Percentiles rank a stretch among this genome's conserved stretches.
phyloP scores from a whole-genome alignment of 192 early-diverging fungal species.

The Linnemannia schmuckeri region DNA sequence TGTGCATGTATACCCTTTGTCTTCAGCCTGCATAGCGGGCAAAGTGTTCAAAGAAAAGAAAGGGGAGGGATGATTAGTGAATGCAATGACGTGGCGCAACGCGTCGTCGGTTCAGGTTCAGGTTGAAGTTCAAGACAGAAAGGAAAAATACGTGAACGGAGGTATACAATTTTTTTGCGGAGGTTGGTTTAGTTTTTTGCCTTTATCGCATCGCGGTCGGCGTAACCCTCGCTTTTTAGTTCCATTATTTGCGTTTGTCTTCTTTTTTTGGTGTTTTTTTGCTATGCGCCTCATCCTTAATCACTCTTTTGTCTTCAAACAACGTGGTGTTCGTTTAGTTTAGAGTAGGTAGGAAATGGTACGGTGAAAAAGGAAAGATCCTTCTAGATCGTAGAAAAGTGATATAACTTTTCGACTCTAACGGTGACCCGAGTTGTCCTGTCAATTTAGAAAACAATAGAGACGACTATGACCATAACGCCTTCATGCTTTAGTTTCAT shows the following conservation, averaged over 20 bases:
- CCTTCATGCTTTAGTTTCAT: background rate
- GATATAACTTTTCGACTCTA: background rate
- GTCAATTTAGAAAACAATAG: background rate
- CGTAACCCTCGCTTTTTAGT: conserved; percentile 4
- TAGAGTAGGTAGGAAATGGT: background rate
- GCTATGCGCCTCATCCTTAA: background rate
- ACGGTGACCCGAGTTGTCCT: background rate
- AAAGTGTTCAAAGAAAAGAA: background rate
- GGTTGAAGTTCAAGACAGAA: no score
- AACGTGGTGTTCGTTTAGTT: background rate
- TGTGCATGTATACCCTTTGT: background rate
- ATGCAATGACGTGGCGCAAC: no score
- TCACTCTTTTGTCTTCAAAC: background rate
- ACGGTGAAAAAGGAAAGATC: background rate
- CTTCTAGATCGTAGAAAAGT: conserved; percentile 5
- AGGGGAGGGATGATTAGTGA: background rate
- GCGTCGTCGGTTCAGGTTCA: no score
- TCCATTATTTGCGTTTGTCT: background rate
- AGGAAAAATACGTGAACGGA: no score
- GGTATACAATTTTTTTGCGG: background rate
- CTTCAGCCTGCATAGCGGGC: background rate
- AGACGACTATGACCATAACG: background rate
- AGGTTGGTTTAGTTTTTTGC: background rate
- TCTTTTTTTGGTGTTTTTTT: background rate
- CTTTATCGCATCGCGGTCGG: background rate